These are phyloP conservation scores for Daldinia vernicosa DNA, from an alignment of 495 filamentous ascomycete species.

Conservation along the genomic window DNA sequence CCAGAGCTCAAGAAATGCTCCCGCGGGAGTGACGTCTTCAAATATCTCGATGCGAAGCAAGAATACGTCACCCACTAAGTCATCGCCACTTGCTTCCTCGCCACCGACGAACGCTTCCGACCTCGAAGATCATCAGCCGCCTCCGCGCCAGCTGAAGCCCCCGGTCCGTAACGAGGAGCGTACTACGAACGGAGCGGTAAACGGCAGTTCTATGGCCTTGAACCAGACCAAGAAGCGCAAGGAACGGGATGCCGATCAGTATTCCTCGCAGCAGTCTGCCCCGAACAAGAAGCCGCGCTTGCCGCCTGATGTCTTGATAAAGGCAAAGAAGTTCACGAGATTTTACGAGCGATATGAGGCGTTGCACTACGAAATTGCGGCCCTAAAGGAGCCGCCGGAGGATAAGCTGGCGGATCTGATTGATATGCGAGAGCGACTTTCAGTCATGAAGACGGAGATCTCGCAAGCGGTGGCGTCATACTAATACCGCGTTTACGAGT, in stretches of 20 bases:
- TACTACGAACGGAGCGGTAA: conserved; percentile 30
- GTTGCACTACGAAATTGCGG: conserved; percentile 67
- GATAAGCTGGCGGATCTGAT: conserved; percentile 66
- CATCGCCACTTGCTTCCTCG: conserved; percentile 77
- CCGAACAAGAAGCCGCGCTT: conserved; percentile 52
- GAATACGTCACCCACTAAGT: conserved; percentile 71
- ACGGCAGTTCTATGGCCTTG: conserved; percentile 25
- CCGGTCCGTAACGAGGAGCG: conserved; percentile 36
- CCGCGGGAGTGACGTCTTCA: conserved; percentile 41
- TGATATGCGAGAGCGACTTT: conserved; percentile 68
- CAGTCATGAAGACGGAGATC: conserved; percentile 73
- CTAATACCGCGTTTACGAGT: conserved; percentile 4
- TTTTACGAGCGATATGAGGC: conserved; percentile 70
- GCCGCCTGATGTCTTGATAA: conserved; percentile 54
- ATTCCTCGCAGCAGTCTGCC: conserved; percentile 41
- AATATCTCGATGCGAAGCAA: conserved; percentile 51
- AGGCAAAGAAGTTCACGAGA: conserved; percentile 68
- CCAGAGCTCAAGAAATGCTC: conserved; percentile 52
- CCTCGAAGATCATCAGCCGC: conserved; percentile 53
- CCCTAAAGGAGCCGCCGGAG: conserved; percentile 59
- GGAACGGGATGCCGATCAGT: conserved; percentile 41
- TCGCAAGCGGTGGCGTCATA: conserved; percentile 57
- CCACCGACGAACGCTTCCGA: conserved; percentile 80
- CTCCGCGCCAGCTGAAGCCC: conserved; percentile 47
- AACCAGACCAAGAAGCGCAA: conserved; percentile 53